These are phyloP conservation scores for Ascochyta rabiei DNA, from an alignment of 2,329 filamentous ascomycete genomes.

Conservation along the genomic window DNA sequence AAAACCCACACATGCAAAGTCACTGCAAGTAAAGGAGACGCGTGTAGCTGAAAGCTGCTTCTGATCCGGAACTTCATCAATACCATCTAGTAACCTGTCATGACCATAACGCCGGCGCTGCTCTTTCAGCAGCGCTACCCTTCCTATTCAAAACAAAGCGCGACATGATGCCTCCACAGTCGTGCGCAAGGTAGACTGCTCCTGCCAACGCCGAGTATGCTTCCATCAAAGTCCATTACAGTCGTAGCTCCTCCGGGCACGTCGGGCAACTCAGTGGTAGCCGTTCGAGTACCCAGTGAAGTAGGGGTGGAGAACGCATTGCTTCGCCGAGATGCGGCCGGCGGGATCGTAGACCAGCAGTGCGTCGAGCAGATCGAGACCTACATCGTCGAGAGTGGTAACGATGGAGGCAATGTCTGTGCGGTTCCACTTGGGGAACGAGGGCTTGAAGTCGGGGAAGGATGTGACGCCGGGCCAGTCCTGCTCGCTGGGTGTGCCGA, in stretches of 20 bases:
- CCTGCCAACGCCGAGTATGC: constrained; percentile 23
- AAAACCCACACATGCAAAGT: no score
- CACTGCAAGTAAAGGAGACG: neutral
- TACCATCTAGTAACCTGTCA: constrained; percentile 19
- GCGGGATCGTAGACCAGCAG: constrained; percentile 89
- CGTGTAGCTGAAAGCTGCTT: neutral
- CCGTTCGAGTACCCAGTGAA: constrained; percentile 64
- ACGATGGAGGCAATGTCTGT: constrained; percentile 71
- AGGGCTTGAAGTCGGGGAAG: constrained; percentile 90
- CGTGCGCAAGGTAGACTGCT: constrained; percentile 7
- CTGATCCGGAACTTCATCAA: constrained; percentile 1
- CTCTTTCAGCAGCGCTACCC: constrained; percentile 22
- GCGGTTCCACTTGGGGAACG: constrained; percentile 88
- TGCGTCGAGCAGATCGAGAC: constrained; percentile 69
- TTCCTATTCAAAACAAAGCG: constrained; percentile 29
- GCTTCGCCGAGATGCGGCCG: constrained; percentile 85
- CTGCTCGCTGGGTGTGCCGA: constrained; percentile 82
- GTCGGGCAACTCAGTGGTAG: constrained; percentile 32
- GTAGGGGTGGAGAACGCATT: constrained; percentile 83
- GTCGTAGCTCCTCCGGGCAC: constrained; percentile 36
- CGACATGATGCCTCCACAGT: constrained; percentile 19
- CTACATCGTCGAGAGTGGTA: constrained; percentile 72
- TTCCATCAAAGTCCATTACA: constrained; percentile 35
- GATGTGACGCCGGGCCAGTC: constrained; percentile 92
- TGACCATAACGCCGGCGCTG: constrained; percentile 31